Base-by-base conservation (phyloP, 768 basidiomycete species). In the Leccinum subgranulosum region DNA sequence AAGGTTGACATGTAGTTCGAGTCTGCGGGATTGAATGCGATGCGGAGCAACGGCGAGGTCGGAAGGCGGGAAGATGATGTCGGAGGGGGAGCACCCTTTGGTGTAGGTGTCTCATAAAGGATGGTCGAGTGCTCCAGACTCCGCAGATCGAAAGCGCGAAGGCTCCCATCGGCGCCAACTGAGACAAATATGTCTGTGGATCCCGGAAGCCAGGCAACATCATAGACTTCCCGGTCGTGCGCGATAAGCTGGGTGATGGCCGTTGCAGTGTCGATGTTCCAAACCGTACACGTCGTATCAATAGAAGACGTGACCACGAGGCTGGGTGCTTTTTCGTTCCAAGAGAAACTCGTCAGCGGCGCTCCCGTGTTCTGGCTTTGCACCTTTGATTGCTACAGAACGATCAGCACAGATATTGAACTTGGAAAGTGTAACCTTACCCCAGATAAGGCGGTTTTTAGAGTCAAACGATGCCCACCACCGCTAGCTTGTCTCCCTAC, bases 71-170 rank as follows among this genome's bases (percentile, higher is more conserved):
- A 64, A 9, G 86, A 83, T 12, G 83, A 76, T 9, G 87, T 84
- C 9, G 80, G 69, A 27, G 84, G 79, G 3, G 84, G 80, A 3
- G 83, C 75, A 63, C 84, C 84, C 72, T 91, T 90, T 0, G 91
- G 90, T 4, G 87, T 82, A 3, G 90, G 88, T 0, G 89, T 91
- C 76, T 99, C 97, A 73, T 98, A 99, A 41, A 98, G 81, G 66
- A 99, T 99, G 11, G 97, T 99, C 12, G 94, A 97, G 74, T 98
- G 97, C 71, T 99, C 97, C 47, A 99, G 81, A 64, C 91, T 92
- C 50, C 97, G 87, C 55, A 99, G 79, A 73, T 99, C 97, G 73
- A 98, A 99, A 12, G 96, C 95, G 53, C 97, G 90, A 51, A 98
- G 77, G 62, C 90, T 93, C 11, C 97, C 97, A 69, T 99, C 97